Base-by-base conservation (phyloP, 805 yeast species). In the Kazachstania martiniae region DNA sequence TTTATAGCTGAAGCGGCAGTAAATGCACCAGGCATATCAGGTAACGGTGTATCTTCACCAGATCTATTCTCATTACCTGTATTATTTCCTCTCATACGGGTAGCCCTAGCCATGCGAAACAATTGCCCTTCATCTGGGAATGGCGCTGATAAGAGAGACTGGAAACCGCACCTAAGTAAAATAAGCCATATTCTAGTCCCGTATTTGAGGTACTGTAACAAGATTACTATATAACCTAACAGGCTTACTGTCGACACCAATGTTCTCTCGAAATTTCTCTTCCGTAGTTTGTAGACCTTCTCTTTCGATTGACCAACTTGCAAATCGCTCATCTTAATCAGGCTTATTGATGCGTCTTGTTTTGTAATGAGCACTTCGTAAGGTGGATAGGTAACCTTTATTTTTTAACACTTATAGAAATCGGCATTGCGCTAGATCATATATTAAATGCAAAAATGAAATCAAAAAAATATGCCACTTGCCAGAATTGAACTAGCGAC, bases 401-500 rank as follows among this genome's bases (percentile, higher is more conserved):
- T n/a, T n/a, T n/a, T n/a, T n/a, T n/a, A n/a, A n/a, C n/a, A n/a
- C n/a, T n/a, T n/a, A n/a, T n/a, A n/a, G n/a, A n/a, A n/a, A n/a
- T n/a, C n/a, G n/a, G n/a, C n/a, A n/a, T n/a, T n/a, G n/a, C n/a
- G n/a, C n/a, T n/a, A n/a, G n/a, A n/a, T n/a, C n/a, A n/a, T n/a
- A n/a, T n/a, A n/a, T n/a, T n/a, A n/a, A n/a, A n/a, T n/a, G n/a
- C n/a, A n/a, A n/a, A n/a, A n/a, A n/a, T n/a, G n/a, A n/a, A n/a
- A n/a, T n/a, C n/a, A 33, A 53, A 59, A 57, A 44, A 36, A 45
- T 35, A 18, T 74, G 84, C 84, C 84, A 62, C 72, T 71, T 77
- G 81, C 81, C 84, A 76, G 85, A 75, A 74, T 77, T 76, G 85
- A 77, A 77, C 86, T 78, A 77, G 84, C 85, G 89, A 80, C 86